A percentile compares a stretch with the other conserved stretches of the same genome.
These are phyloP conservation scores for Camelina sativa DNA, from an alignment of 345 rosid genomes.

Conservation along the genomic window DNA sequence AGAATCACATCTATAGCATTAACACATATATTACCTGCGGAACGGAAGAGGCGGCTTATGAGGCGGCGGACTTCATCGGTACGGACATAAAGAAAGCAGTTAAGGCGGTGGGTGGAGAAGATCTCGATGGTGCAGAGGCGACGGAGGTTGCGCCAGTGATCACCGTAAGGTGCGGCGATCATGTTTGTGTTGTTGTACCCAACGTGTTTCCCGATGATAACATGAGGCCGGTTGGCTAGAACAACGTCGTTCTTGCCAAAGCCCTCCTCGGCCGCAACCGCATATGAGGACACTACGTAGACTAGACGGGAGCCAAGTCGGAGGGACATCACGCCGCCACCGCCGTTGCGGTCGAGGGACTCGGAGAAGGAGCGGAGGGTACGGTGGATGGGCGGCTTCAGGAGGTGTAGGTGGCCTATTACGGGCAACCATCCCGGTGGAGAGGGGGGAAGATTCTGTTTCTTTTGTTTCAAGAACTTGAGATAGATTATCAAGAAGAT, in stretches of 20 bases:
- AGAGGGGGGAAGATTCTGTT: too few relatives aligned
- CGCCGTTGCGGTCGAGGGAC: too few relatives aligned
- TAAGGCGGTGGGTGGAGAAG: slow-evolving; percentile 53
- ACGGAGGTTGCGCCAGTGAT: slow-evolving; percentile 73
- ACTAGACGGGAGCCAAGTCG: slow-evolving; percentile 55
- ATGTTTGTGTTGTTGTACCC: slow-evolving; percentile 52
- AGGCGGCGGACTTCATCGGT: slow-evolving; percentile 52
- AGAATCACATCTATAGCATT: slow-evolving; percentile 16
- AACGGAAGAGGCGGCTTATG: slow-evolving; percentile 38
- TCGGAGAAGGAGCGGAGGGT: too few relatives aligned
- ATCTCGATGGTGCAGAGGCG: slow-evolving; percentile 53
- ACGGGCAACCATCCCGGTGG: too few relatives aligned
- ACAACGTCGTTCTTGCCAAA: slow-evolving; percentile 59
- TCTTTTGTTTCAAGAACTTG: too few relatives aligned
- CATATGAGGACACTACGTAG: slow-evolving; percentile 52
- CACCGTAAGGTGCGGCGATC: slow-evolving; percentile 51
- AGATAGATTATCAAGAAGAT: too few relatives aligned
- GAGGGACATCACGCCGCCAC: slow-evolving; percentile 37
- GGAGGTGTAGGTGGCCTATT: too few relatives aligned
- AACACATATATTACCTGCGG: slow-evolving; percentile 17
- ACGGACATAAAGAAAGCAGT: slow-evolving; percentile 42
- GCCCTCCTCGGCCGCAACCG: slow-evolving; percentile 51
- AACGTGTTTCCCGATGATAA: slow-evolving; percentile 43
- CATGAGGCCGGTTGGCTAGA: slow-evolving; percentile 55
- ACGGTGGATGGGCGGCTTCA: too few relatives aligned